Evolutionary conservation across 257 asterid genomes (phyloP), one percentile per base, ranked within the genome.

Genomic region (Fraxinus excelsior): DNA sequence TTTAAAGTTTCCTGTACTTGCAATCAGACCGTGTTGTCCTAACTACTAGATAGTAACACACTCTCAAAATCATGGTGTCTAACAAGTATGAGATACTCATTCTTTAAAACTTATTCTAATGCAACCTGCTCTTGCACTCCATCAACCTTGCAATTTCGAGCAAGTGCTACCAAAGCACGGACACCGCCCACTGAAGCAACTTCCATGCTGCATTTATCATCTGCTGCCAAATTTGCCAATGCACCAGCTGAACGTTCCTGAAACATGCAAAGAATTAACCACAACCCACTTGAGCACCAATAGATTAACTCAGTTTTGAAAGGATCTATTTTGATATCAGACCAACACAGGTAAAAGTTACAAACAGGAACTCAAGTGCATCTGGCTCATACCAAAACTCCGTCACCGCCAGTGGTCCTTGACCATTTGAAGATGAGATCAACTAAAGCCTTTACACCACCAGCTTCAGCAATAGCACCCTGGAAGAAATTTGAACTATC

Each of bases 211-310:
- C 98, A 94, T 84, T 88, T 91, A 77, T 92, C 97, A 82, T 94
- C 97, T 67, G 97, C 98, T n/a, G 97, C 97, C 84, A 94, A 82
- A 85, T 94, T 94, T 25, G 98, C 98, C 75, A 94, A 78, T 35
- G 96, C 97, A 70, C 97, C 97, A 82, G 97, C 96, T 0, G 96
- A 97, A 64, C 97, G 96, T 83, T 94, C 97, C 98, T 94, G 84
- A 78, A 79, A 77, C 72, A 70, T 74, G 70, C 70, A 78, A 80
- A 37, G 72, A 76, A 44, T 37, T 21, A 73, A 44, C 38, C 62
- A 51, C 9, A 72, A 31, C 67, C 49, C 7, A 38, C 38, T 68
- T 74, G 51, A 85, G 75, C 80, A 70, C 53, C 65, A 18, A 56
- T 56, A 6, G 11, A 16, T 6, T 56, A 5, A 56, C 25, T 56